A percentile compares a stretch with the other conserved stretches of the same genome.
Conservation (phyloP, 495 filamentous ascomycete genomes). For the Glarea lozoyensis region DNA sequence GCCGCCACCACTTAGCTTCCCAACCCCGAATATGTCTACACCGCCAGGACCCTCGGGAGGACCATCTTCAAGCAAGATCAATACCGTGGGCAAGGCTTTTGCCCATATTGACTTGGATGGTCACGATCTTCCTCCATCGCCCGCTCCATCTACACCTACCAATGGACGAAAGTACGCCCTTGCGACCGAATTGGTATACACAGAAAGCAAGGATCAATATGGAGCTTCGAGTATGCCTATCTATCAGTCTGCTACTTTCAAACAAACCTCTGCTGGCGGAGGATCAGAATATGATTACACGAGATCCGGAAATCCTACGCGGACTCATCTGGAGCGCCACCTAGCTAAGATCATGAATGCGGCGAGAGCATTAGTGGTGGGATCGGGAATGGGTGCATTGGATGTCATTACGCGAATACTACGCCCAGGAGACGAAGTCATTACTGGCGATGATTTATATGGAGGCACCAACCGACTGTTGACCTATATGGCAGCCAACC, state of each 20-base stretch:
- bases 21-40: slow-evolving; percentile 35
- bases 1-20: no score
- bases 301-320: slow-evolving; percentile 89
- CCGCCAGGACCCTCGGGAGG: slow-evolving; percentile 23
- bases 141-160: slow-evolving; percentile 84
- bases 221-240: slow-evolving; percentile 91
- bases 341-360: slow-evolving; percentile 98
- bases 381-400: slow-evolving; percentile 92
- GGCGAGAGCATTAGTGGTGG: slow-evolving; percentile 80
- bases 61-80: slow-evolving; percentile 16
- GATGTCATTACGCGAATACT: slow-evolving; percentile 95
- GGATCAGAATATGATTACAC: slow-evolving; percentile 95
- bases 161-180: slow-evolving; percentile 78
- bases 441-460: slow-evolving; percentile 95
- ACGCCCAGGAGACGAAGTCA: slow-evolving; percentile 89
- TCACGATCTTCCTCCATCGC: slow-evolving; percentile 86
- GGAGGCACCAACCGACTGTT: slow-evolving; percentile 91
- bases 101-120: slow-evolving; percentile 74
- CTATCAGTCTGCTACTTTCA: slow-evolving; percentile 98
- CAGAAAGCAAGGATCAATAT: slow-evolving; percentile 91
- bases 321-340: slow-evolving; percentile 92
- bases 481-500: slow-evolving; percentile 68
- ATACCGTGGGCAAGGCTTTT: slow-evolving; percentile 55
- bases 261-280: slow-evolving; percentile 69
- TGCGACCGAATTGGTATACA: slow-evolving; percentile 93